phyloP scores from a whole-genome alignment of 768 basidiomycete genomes.

The Kwoniella sp. region DNA sequence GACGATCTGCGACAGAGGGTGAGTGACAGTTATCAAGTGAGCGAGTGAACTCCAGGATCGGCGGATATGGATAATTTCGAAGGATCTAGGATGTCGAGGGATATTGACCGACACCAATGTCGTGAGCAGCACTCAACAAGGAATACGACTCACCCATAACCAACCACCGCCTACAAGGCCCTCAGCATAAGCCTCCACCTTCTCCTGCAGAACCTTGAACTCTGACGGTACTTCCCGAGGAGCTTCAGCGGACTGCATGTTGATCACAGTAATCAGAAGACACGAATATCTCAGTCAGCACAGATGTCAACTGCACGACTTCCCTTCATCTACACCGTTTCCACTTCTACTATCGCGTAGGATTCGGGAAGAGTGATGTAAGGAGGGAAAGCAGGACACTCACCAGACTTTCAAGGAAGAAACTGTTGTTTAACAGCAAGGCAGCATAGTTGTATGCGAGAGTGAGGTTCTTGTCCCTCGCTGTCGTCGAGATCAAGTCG shows the following conservation, averaged over 20 bases:
- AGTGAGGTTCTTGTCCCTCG: slow-evolving; percentile 63
- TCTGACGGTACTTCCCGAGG: slow-evolving; percentile 25
- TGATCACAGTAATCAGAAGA: not conserved
- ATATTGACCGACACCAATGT: no score
- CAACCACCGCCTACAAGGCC: slow-evolving; percentile 53
- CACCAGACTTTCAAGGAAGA: slow-evolving; percentile 86
- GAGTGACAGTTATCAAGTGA: no score
- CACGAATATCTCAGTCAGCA: not conserved
- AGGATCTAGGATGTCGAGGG: no score
- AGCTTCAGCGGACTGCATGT: slow-evolving; percentile 37
- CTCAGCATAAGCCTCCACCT: slow-evolving; percentile 49
- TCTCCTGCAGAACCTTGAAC: slow-evolving; percentile 38
- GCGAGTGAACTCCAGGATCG: no score
- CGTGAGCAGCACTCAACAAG: not conserved
- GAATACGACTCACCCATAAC: slow-evolving; percentile 50
- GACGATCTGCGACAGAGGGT: slow-evolving; percentile 64
- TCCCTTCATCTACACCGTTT: no score
- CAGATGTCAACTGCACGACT: no score
- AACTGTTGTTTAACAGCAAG: slow-evolving; percentile 89
- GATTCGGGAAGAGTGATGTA: no score
- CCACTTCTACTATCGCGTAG: no score
- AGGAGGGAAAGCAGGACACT: no score
- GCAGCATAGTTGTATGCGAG: slow-evolving; percentile 88
- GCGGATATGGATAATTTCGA: no score
- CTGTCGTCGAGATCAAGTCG: slow-evolving; percentile 63